Evolutionary conservation across 2,329 filamentous ascomycete genomes (phyloP).

Genomic region (Fusarium coffeatum): DNA sequence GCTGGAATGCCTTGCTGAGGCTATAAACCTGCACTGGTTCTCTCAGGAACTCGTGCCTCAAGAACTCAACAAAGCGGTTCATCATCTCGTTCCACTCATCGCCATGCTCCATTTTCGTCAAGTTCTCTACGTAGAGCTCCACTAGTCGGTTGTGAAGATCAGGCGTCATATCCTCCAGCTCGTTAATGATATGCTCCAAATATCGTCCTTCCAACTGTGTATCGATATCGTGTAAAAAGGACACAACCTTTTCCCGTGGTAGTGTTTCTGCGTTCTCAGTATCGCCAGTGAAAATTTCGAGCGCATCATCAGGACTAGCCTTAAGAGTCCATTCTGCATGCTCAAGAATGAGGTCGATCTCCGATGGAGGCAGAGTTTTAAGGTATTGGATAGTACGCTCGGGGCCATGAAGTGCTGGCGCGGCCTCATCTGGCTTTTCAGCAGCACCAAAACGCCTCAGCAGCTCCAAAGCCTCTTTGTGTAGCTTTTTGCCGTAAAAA

Average conservation of each 20-base stretch:
- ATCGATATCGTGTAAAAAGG: conserved; percentile 79
- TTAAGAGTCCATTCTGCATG: conserved; percentile 90
- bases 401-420: conserved; percentile 77
- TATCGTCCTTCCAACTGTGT: conserved; percentile 80
- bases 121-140: conserved; percentile 73
- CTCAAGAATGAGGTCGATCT: conserved; percentile 91
- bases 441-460: conserved; percentile 82
- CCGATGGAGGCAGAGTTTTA: conserved; percentile 86
- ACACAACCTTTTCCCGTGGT: conserved; percentile 79
- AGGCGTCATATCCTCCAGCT: conserved; percentile 84
- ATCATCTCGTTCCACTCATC: conserved; percentile 69
- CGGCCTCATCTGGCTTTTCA: conserved; percentile 61
- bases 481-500: conserved; percentile 92
- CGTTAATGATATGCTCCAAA: conserved; percentile 88
- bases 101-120: conserved; percentile 57
- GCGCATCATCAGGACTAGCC: conserved; percentile 77
- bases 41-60: conserved; percentile 78
- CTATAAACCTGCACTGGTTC: conserved; percentile 82
- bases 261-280: conserved; percentile 94
- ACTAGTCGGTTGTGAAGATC: conserved; percentile 90
- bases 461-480: conserved; percentile 85
- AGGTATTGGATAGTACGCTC: conserved; percentile 87
- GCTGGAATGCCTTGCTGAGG: conserved; percentile 77
- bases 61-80: conserved; percentile 76
- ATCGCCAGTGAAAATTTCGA: conserved; percentile 94